Evolutionary conservation across 306 rosid species (phyloP).

Genomic region (Quercus dentata): DNA sequence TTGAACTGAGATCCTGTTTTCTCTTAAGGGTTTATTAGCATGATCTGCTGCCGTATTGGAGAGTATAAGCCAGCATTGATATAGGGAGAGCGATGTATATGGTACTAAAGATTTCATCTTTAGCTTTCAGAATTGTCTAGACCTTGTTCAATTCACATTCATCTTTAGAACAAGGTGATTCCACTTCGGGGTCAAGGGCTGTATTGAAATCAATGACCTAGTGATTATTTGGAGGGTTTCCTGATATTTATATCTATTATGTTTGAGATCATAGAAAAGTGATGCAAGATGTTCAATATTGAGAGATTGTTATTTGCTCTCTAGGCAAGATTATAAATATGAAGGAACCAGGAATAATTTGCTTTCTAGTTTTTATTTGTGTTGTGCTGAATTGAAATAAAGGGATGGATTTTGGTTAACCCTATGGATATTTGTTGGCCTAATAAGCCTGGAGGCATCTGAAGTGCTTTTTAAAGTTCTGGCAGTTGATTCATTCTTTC

Average conservation of each 20-base stretch:
- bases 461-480: background rate
- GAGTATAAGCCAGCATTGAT: constrained; percentile 31
- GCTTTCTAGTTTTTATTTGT: constrained; percentile 21
- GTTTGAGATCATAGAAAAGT: constrained; percentile 13
- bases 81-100: constrained; percentile 38
- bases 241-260: constrained; percentile 26
- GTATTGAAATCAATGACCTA: constrained; percentile 26
- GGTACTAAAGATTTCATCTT: constrained; percentile 36
- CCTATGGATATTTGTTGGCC: constrained; percentile 3
- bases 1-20: constrained; percentile 35
- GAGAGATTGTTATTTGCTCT: constrained; percentile 24
- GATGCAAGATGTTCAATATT: constrained; percentile 21
- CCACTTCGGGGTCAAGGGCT: constrained; percentile 31
- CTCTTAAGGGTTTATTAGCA: constrained; percentile 37
- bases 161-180: constrained; percentile 37
- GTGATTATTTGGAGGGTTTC: constrained; percentile 27
- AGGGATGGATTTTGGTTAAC: constrained; percentile 22
- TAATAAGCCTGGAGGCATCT: background rate
- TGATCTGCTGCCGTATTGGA: constrained; percentile 41
- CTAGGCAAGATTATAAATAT: constrained; percentile 25
- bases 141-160: constrained; percentile 28
- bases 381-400: constrained; percentile 25
- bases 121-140: constrained; percentile 37
- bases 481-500: background rate
- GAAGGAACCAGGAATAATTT: constrained; percentile 13